Base-by-base conservation (phyloP, 2,329 filamentous ascomycete species). In the Xylariaceae sp. region DNA sequence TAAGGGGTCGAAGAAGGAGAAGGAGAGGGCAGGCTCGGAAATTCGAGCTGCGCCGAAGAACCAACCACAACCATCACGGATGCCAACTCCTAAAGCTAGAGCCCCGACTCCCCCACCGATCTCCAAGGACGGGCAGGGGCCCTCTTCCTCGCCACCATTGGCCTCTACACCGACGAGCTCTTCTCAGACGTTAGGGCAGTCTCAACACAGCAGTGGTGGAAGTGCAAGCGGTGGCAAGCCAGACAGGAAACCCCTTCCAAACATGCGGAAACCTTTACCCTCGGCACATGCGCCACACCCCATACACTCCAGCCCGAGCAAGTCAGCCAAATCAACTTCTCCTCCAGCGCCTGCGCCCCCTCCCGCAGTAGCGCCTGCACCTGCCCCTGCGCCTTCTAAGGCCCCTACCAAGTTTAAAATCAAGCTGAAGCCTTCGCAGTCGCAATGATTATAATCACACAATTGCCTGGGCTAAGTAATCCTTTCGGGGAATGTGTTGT, bases 11-110 rank as follows among this genome's bases (percentile, higher is more conserved):
- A 13, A 16, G 6, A 52, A 55, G 24, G 42, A 34, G 15, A 48
- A 45, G 17, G 43, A 47, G 15, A 51, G 51, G 32, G 45, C 55
- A 2, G 54, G 48, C 16, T 55, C 57, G 12, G 22, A 26, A 11
- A 59, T 62, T 29, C 54, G 57, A 16, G 57, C 58, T 12, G 52
- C 52, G 6, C 45, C 45, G 17, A 62, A 63, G 41, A 15, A 44
- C 34, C 31, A 38, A 3, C 26, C 31, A 3, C 19, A 26, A 16
- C 19, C 30, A 31, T 40, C 29, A 24, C 22, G 18, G 26, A 35
- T 34, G 35, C 18, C 9, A 4, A 17, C 18, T 17, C 35, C 35
- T 7, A 19, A 11, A 17, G 19, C 15, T 8, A 17, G 13, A 18
- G n/a, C 35, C 16, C 15, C 39, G 29, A 34, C 32, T 3, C 37